A percentile compares a stretch with the other conserved stretches of the same genome.
Evolutionary conservation across 768 basidiomycete species (phyloP).

Genomic region (Galerina sulciceps): DNA sequence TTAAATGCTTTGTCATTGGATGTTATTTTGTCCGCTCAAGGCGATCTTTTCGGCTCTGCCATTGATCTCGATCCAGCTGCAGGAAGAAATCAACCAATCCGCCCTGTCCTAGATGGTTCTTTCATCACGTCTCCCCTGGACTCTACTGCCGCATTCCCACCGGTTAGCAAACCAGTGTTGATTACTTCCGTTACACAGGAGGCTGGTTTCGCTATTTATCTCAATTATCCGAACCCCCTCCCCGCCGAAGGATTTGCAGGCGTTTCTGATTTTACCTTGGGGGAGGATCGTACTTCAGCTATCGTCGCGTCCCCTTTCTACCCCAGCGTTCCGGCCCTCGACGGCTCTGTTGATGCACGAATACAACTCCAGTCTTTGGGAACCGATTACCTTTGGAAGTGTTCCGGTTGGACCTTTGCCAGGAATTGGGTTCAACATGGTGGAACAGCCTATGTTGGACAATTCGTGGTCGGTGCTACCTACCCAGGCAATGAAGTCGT

Average conservation of each 20-base stretch:
- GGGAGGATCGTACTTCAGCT: conserved; percentile 42
- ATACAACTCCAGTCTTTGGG: conserved; percentile 59
- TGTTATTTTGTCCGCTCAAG: conserved; percentile 58
- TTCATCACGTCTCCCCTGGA: conserved; percentile 72
- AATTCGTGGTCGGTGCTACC: conserved; percentile 68
- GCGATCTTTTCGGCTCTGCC: conserved; percentile 46
- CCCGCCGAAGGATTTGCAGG: conserved; percentile 38
- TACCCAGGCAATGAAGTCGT: conserved; percentile 67
- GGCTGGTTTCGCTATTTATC: conserved; percentile 66
- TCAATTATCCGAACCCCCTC: conserved; percentile 41
- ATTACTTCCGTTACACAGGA: conserved; percentile 77
- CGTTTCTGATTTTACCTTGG: conserved; percentile 50
- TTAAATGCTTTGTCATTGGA: conserved; percentile 50
- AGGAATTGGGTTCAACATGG: conserved; percentile 68
- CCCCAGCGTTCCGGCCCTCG: conserved; percentile 30
- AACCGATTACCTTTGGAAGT: conserved; percentile 74
- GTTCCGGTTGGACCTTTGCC: conserved; percentile 73
- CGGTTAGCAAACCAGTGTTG: conserved; percentile 66
- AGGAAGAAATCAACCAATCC: conserved; percentile 60
- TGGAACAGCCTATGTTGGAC: conserved; percentile 68
- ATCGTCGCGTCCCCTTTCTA: conserved; percentile 56
- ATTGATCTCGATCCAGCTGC: conserved; percentile 53
- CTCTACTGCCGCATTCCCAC: conserved; percentile 60
- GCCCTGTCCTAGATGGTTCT: conserved; percentile 69
- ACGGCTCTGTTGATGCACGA: conserved; percentile 51